Base-by-base conservation (phyloP, 169 alveolate species). In the Plasmodium fragile region DNA sequence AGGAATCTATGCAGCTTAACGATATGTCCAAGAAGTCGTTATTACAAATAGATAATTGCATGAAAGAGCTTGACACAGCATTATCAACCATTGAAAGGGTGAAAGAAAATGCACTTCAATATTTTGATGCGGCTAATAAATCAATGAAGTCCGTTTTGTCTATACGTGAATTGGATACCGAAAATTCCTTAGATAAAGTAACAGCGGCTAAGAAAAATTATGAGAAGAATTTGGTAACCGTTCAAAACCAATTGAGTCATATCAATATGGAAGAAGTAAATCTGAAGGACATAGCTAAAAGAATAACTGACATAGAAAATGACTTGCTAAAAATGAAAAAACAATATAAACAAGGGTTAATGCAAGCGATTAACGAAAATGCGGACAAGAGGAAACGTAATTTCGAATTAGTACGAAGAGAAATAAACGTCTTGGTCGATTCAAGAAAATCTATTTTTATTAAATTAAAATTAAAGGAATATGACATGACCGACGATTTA, bases 141-240 rank as follows among this genome's bases (percentile, higher is more conserved):
- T 36, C 83, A 16, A 77, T 77, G 69, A 36, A 77, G 49, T 77
- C 83, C 22, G 59, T 77, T 77, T 77, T 39, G 49, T n/a, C 83
- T 45, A 77, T 77, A 10, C 2, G 69, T 13, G 36, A 77, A 77
- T 41, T 77, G 49, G 28, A 41, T 39, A 30, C 22, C 36, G 32
- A 36, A 77, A 39, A 77, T 4, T 77, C 83, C 71, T 10, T 77
- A 25, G 18, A 36, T 7, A 45, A 77, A 11, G 10, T 77, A 77
- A 39, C 39, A 77, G 53, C 41, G 16, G 83, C 10, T 45, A 77
- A 77, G 28, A 34, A 10, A 28, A 39, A 11, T 39, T 77, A 77
- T 77, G 83, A 77, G 16, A 77, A 77, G 16, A 77, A 77, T 32
- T 77, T 77, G 65, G 69, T 39, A 77, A 77, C 6, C 41, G 30